These are phyloP conservation scores for Yamadazyma triangularis DNA, from an alignment of 1,139 yeast genomes.

Conservation along the genomic window DNA sequence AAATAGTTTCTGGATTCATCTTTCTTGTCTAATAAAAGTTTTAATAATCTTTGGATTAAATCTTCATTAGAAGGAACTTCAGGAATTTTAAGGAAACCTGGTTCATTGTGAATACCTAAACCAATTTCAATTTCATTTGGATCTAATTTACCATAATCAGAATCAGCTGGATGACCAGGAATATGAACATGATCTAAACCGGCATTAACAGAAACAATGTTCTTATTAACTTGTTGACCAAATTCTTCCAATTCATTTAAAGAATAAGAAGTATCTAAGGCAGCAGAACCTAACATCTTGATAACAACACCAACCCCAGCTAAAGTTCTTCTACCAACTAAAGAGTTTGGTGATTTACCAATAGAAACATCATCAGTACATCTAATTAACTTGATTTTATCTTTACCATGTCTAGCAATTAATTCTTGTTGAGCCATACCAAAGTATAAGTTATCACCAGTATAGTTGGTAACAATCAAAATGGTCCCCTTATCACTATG, in stretches of 20 bases:
- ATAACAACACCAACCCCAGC: constrained; percentile 43
- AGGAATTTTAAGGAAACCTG: constrained; percentile 38
- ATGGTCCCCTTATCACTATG: constrained; percentile 21
- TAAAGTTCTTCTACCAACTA: constrained; percentile 49
- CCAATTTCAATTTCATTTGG: constrained; percentile 44
- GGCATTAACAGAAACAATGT: constrained; percentile 44
- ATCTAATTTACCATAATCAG: constrained; percentile 26
- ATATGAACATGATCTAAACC: constrained; percentile 51
- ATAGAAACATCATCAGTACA: constrained; percentile 47
- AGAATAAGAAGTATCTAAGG: constrained; percentile 26
- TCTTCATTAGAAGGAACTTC: constrained; percentile 40
- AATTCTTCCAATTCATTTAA: constrained; percentile 29
- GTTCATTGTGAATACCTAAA: constrained; percentile 53
- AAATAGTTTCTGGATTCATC: constrained; percentile 40
- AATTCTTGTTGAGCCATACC: constrained; percentile 33
- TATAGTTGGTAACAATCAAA: constrained; percentile 24
- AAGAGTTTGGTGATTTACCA: constrained; percentile 35
- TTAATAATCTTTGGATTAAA: constrained; percentile 32
- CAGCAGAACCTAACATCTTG: constrained; percentile 46
- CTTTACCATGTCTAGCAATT: constrained; percentile 19
- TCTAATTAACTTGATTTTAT: constrained; percentile 17
- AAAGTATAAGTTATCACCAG: constrained; percentile 31
- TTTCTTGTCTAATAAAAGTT: constrained; percentile 32
- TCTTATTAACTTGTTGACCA: constrained; percentile 32
- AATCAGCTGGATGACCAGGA: constrained; percentile 37